phyloP scores from a whole-genome alignment of 2,329 filamentous ascomycete species.

The Calonectria hawksworthii region DNA sequence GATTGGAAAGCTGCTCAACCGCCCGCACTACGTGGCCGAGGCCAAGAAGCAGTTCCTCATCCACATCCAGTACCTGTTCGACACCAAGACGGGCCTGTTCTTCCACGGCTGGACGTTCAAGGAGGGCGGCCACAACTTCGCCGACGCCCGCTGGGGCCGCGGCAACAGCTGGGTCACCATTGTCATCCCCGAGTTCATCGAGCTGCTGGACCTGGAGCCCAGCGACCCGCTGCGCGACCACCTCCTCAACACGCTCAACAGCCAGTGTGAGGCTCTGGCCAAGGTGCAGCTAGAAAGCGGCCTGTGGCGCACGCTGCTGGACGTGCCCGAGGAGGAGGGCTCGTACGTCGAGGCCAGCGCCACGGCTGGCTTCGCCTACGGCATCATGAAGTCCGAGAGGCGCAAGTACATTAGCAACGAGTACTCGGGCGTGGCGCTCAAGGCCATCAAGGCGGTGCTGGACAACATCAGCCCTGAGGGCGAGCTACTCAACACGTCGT shows the following conservation, averaged over 20 bases:
- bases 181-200: slow-evolving; percentile 85
- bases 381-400: slow-evolving; percentile 80
- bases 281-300: slow-evolving; percentile 73
- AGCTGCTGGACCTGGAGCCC: slow-evolving; percentile 73
- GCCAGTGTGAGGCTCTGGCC: slow-evolving; percentile 76
- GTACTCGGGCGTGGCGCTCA: slow-evolving; percentile 73
- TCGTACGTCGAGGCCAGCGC: slow-evolving; percentile 84
- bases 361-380: slow-evolving; percentile 85
- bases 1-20: slow-evolving; percentile 78
- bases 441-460: slow-evolving; percentile 77
- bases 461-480: slow-evolving; percentile 75
- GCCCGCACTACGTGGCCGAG: slow-evolving; percentile 82
- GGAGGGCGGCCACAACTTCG: slow-evolving; percentile 74
- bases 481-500: slow-evolving; percentile 81
- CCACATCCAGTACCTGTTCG: slow-evolving; percentile 84
- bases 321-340: slow-evolving; percentile 74
- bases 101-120: slow-evolving; percentile 89
- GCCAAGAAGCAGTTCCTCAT: slow-evolving; percentile 83
- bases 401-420: slow-evolving; percentile 77
- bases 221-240: slow-evolving; percentile 74
- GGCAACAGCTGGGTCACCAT: slow-evolving; percentile 85
- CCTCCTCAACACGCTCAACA: slow-evolving; percentile 74
- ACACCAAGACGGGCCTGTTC: slow-evolving; percentile 79
- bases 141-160: slow-evolving; percentile 69
- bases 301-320: slow-evolving; percentile 82